Conservation (phyloP, 1,284 basidiomycete genomes). For the Ceratobasidium sp. region DNA sequence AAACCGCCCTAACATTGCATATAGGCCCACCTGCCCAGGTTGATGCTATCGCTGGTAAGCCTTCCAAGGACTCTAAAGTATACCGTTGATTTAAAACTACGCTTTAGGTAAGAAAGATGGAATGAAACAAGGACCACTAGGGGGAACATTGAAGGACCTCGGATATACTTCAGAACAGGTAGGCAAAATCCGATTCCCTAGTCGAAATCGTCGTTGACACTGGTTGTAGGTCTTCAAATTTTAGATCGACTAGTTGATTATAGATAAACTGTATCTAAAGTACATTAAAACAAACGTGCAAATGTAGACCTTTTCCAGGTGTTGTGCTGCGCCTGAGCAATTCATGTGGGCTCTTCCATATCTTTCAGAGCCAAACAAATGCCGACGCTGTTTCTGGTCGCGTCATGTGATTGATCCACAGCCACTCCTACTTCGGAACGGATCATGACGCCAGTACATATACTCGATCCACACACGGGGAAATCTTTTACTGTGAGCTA, state of each 20-base stretch:
- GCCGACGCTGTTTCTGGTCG: background rate
- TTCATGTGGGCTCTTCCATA: constrained; percentile 17
- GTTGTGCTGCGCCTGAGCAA: background rate
- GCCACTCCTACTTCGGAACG: constrained; percentile 23
- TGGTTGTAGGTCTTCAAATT: constrained; percentile 40
- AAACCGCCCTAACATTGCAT: background rate
- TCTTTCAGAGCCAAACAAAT: constrained; percentile 12
- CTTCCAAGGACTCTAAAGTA: background rate
- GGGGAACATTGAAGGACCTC: constrained; percentile 83
- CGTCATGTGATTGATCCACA: constrained; percentile 8
- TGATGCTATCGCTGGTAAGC: constrained; percentile 67
- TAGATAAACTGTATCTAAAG: background rate
- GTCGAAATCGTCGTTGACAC: background rate
- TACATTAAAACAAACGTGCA: background rate
- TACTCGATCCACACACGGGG: background rate
- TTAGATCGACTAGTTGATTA: constrained; percentile 4
- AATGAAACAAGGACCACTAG: constrained; percentile 82
- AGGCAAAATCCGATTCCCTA: constrained; percentile 36
- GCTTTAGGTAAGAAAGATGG: constrained; percentile 68
- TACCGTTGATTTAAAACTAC: background rate
- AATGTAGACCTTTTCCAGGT: too few relatives aligned
- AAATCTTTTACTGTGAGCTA: background rate
- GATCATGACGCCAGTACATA: constrained; percentile 29
- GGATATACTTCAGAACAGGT: constrained; percentile 87
- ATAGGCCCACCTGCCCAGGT: constrained; percentile 87